phyloP scores from a whole-genome alignment of 768 basidiomycete genomes.

The Tylopilus plumbeoviolaceoides region DNA sequence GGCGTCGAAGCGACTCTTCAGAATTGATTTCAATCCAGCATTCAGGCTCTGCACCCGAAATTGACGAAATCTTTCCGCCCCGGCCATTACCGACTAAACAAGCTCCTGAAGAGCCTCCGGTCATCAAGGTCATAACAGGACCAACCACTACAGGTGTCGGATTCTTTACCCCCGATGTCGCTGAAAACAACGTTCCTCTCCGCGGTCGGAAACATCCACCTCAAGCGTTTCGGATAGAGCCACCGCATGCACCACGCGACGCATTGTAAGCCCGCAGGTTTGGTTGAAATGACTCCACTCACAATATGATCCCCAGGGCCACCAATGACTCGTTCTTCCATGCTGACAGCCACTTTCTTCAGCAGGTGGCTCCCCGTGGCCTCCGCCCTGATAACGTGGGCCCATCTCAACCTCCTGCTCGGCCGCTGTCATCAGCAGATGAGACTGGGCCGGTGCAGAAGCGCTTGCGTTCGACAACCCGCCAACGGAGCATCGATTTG shows the following conservation, averaged over 20 bases:
- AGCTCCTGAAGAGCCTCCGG: conserved; percentile 47
- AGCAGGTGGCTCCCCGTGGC: conserved; percentile 39
- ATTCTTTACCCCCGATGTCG: conserved; percentile 73
- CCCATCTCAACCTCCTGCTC: conserved; percentile 46
- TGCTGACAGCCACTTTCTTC: conserved; percentile 56
- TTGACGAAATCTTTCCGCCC: conserved; percentile 71
- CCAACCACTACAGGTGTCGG: conserved; percentile 63
- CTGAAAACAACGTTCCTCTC: conserved; percentile 52
- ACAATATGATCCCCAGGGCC: conserved; percentile 36
- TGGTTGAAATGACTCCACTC: not conserved
- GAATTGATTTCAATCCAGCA: conserved; percentile 11
- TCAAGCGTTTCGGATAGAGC: conserved; percentile 55
- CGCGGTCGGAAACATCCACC: conserved; percentile 53
- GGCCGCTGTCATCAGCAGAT: conserved; percentile 79
- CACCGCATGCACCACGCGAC: conserved; percentile 51
- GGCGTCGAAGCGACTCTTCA: conserved; percentile 6
- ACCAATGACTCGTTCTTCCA: conserved; percentile 54
- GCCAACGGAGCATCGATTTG: conserved; percentile 46
- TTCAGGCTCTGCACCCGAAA: conserved; percentile 63
- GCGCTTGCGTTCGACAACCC: conserved; percentile 62
- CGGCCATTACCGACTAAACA: conserved; percentile 55
- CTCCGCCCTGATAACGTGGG: conserved; percentile 40
- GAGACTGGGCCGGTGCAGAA: conserved; percentile 77
- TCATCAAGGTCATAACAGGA: conserved; percentile 33
- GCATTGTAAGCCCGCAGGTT: conserved; percentile 46